Evolutionary conservation across 2,329 filamentous ascomycete species (phyloP).

Genomic region (Dendrostoma leiphaemia): DNA sequence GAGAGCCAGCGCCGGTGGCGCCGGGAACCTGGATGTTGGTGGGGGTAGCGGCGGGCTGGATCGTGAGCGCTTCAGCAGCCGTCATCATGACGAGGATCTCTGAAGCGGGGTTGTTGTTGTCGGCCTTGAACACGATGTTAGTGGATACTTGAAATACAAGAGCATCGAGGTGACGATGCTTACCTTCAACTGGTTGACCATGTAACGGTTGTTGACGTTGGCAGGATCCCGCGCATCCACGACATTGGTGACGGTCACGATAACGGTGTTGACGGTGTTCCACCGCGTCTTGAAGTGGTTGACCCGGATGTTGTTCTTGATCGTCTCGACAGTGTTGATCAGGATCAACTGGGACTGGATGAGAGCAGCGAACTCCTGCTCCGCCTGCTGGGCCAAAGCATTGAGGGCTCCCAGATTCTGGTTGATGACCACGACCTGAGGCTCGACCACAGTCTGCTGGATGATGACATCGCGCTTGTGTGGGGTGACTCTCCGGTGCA

Average conservation of each 20-base stretch:
- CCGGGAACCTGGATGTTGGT: slow-evolving; percentile 10
- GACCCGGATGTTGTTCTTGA: slow-evolving; percentile 42
- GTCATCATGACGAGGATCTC: slow-evolving; percentile 38
- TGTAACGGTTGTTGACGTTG: slow-evolving; percentile 33
- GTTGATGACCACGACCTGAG: slow-evolving; percentile 31
- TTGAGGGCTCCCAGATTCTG: slow-evolving; percentile 35
- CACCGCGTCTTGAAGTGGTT: slow-evolving; percentile 33
- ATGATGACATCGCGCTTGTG: slow-evolving; percentile 28
- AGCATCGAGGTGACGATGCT: no score
- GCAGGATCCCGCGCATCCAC: slow-evolving; percentile 32
- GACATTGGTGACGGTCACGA: slow-evolving; percentile 35
- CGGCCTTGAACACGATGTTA: slow-evolving; percentile 22
- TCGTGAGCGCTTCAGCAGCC: slow-evolving; percentile 33
- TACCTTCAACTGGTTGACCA: slow-evolving; percentile 35
- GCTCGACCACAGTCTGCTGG: slow-evolving; percentile 30
- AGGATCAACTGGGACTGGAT: slow-evolving; percentile 36
- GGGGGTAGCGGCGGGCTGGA: slow-evolving; percentile 23
- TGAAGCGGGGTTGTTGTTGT: slow-evolving; percentile 33
- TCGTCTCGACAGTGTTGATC: slow-evolving; percentile 34
- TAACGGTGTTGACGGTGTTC: slow-evolving; percentile 32
- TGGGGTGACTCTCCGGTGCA: slow-evolving; percentile 25
- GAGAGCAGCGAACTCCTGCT: slow-evolving; percentile 35
- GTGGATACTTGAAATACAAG: background rate
- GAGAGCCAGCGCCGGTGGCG: slow-evolving; percentile 4
- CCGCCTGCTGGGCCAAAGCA: slow-evolving; percentile 32